Base-by-base conservation (phyloP, 495 filamentous ascomycete genomes). In the Cudoniella acicularis region DNA sequence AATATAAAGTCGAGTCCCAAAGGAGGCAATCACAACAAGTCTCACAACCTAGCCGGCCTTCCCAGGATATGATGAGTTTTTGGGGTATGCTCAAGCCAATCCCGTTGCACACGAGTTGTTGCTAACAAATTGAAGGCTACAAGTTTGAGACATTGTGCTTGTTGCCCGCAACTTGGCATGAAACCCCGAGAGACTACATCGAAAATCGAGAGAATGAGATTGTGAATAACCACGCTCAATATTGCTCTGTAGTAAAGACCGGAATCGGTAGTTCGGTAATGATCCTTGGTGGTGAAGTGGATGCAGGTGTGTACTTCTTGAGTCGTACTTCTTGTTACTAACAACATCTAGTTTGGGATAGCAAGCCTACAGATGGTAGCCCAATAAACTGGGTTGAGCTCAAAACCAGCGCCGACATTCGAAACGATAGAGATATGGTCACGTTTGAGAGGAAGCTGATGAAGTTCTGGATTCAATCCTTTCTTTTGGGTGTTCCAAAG, bases 401-500 rank as follows among this genome's bases (percentile, higher is more conserved):
- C 49, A 99, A 99, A 70, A 98, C 94, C 0, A 82, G 83, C 1
- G 86, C 83, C n/a, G 83, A 87, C 56, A 86, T 89, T 30, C 73
- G 74, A 23, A 79, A 75, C 30, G 78, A 86, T 1, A 79, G 83
- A 30, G 87, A 91, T 59, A 77, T 83, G 70, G 58, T 86, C 17
- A 88, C 86, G 52, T 96, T 88, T 64, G 90, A 99, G 71, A 81
- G 88, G 10, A 98, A 98, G 69, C 77, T 98, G 36, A 78, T 96
- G 61, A 95, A 92, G 59, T 96, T 90, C 74, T 99, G 94, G 94
- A 87, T 91, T 17, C 94, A 99, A 63, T 96, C 91, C 1, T 99
- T 96, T 67, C 79, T 99, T 0, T 83, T 99, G 1, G 93, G 92
- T 6, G 91, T 98, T 1, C 90, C 90, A 0, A 94, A 86, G 67